Evolutionary conservation across 306 rosid genomes (phyloP), one percentile per base, ranked within the genome.

Genomic region (Ormosia semicastrata): DNA sequence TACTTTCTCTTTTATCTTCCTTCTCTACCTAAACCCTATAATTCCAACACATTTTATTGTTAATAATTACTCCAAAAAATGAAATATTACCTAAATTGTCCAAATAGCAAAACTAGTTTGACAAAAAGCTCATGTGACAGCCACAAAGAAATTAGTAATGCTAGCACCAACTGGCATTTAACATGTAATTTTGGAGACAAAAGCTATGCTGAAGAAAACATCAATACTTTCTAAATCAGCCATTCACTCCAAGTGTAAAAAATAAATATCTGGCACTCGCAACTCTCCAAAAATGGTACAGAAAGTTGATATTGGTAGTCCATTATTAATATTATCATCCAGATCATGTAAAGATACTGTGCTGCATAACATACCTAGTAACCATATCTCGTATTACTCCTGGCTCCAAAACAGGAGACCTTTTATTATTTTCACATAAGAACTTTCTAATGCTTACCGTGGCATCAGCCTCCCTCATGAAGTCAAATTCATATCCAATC

Each of bases 401-500:
- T 56, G 99, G 99, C 69, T 93, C 98, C 93, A 85, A 70, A 76
- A 95, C 99, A 41, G 96, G 97, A 82, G 81, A 10, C 90, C 69
- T 93, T 81, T 77, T 95, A 88, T 93, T 92, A 78, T 82, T 90
- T 83, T 85, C 78, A 76, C 83, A 85, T 82, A 93, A 84, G 87
- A 93, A 93, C 41, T 8, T 84, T 71, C 90, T 90, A 78, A 95
- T 92, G 73, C 77, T 90, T 81, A 83, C 86, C 95, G 93, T 95
- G 12, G 98, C 97, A 75, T 65, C 40, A 53, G 97, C 97, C 89
- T 95, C 98, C 89, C 97, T 92, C 81, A 39, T 13, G 89, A 95
- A 95, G 90, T 95, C 98, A 82, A 95, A 95, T 86, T 95, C 99
- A 44, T 92, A 95, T 52, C 93, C 99, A 79, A 95, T 93, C 99